These are phyloP conservation scores for Nigrospora sphaerica DNA, from an alignment of 2,329 filamentous ascomycete species.

Conservation along the genomic window DNA sequence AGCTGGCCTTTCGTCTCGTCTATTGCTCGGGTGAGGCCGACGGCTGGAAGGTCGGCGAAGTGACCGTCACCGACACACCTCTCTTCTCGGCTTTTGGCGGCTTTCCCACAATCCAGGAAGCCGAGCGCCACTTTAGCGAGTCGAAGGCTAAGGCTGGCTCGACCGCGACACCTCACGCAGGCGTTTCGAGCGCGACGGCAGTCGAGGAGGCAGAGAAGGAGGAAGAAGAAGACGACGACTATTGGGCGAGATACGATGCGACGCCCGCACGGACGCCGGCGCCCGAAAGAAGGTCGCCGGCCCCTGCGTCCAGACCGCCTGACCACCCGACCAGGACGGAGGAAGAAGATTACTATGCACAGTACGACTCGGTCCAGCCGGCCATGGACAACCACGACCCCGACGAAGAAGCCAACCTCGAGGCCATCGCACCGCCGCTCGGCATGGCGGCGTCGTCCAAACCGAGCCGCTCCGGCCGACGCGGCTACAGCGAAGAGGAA, in stretches of 20 bases:
- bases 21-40: slow-evolving; percentile 62
- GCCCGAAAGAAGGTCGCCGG: slow-evolving; percentile 50
- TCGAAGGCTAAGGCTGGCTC: slow-evolving; percentile 16
- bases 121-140: slow-evolving; percentile 48
- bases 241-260: slow-evolving; percentile 73
- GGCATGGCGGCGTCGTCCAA: slow-evolving; percentile 17
- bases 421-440: slow-evolving; percentile 27
- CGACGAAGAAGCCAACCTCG: slow-evolving; percentile 51
- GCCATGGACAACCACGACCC: slow-evolving; percentile 76
- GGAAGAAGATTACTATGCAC: slow-evolving; percentile 69
- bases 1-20: slow-evolving; percentile 57
- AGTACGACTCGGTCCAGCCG: slow-evolving; percentile 72
- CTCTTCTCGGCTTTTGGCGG: slow-evolving; percentile 50
- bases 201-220: slow-evolving; percentile 12
- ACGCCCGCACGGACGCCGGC: slow-evolving; percentile 60
- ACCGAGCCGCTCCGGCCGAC: slow-evolving; percentile 10
- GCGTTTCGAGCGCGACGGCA: not conserved
- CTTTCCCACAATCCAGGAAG: slow-evolving; percentile 45
- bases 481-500: slow-evolving; percentile 11
- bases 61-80: slow-evolving; percentile 51
- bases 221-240: slow-evolving; percentile 66
- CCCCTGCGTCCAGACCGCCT: slow-evolving; percentile 34
- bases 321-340: slow-evolving; percentile 25
- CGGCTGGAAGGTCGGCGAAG: slow-evolving; percentile 68
- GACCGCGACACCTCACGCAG: not conserved